A percentile compares a stretch with the other conserved stretches of the same genome.
Evolutionary conservation across 805 yeast genomes (phyloP).

Genomic region (Myxozyma vanderwaltii): DNA sequence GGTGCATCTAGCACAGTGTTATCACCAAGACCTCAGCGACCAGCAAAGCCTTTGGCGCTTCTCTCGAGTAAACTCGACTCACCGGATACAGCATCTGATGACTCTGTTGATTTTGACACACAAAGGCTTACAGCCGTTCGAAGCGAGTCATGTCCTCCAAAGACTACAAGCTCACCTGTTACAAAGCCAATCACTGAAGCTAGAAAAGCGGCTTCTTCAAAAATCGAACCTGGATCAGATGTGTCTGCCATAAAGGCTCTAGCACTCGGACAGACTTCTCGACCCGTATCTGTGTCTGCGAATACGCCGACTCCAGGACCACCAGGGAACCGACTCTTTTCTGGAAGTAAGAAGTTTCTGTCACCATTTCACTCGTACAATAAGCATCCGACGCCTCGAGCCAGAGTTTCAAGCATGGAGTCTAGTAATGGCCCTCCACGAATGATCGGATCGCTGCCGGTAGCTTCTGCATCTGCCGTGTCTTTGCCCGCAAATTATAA

Average conservation of each 20-base stretch:
- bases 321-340: background rate
- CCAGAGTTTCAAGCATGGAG: background rate
- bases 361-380: background rate
- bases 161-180: background rate
- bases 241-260: background rate
- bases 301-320: background rate
- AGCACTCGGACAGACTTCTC: background rate
- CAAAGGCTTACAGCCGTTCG: background rate
- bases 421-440: background rate
- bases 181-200: background rate
- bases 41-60: background rate
- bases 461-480: background rate
- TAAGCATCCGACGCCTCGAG: background rate
- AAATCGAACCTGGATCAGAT: background rate
- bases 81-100: background rate
- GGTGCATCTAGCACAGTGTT: background rate
- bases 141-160: background rate
- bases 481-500: background rate
- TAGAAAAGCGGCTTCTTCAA: too few relatives aligned
- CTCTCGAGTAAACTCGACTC: background rate
- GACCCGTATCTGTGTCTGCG: background rate
- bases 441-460: background rate
- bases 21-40: constrained; percentile 13
- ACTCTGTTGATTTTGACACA: background rate
- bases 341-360: background rate